These are phyloP conservation scores for Blastocladiella britannica DNA, from an alignment of 192 early-diverging fungal genomes.

Conservation along the genomic window DNA sequence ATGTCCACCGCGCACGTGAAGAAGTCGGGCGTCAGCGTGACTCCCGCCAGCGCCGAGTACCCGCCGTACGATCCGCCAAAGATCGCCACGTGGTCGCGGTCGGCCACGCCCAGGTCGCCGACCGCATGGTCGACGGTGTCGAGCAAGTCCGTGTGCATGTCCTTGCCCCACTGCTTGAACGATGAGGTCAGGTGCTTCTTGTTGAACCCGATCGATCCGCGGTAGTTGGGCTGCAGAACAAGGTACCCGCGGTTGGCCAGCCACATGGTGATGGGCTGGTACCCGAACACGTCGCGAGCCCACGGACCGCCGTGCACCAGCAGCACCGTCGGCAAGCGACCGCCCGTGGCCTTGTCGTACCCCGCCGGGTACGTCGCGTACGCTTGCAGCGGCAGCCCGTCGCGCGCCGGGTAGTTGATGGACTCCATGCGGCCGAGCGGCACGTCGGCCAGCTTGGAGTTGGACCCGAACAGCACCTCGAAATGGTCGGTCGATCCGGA, in stretches of 20 bases:
- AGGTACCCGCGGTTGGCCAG: slow-evolving; percentile 18
- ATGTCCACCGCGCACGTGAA: slow-evolving; percentile 18
- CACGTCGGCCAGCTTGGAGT: neutral
- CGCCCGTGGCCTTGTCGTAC: neutral
- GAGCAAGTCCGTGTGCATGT: slow-evolving; percentile 17
- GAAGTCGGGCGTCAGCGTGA: slow-evolving; percentile 19
- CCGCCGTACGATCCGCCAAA: slow-evolving; percentile 18
- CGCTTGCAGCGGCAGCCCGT: neutral
- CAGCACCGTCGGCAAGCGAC: slow-evolving; percentile 10
- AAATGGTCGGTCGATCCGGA: neutral
- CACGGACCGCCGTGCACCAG: slow-evolving; percentile 17
- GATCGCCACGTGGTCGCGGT: slow-evolving; percentile 17
- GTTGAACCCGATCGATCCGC: slow-evolving; percentile 13
- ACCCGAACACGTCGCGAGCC: slow-evolving; percentile 13
- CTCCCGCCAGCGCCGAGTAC: slow-evolving; percentile 15
- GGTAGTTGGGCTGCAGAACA: slow-evolving; percentile 16
- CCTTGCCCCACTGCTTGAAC: slow-evolving; percentile 11
- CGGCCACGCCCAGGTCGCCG: slow-evolving; percentile 8
- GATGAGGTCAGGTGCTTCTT: slow-evolving; percentile 10
- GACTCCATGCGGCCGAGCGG: neutral
- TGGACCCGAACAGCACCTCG: neutral
- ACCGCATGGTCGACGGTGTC: slow-evolving; percentile 18
- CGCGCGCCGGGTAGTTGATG: neutral
- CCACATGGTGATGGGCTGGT: slow-evolving; percentile 7
- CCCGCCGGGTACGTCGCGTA: neutral